Conservation (phyloP, 2,329 filamentous ascomycete genomes). For the Plenodomus biglobosus region DNA sequence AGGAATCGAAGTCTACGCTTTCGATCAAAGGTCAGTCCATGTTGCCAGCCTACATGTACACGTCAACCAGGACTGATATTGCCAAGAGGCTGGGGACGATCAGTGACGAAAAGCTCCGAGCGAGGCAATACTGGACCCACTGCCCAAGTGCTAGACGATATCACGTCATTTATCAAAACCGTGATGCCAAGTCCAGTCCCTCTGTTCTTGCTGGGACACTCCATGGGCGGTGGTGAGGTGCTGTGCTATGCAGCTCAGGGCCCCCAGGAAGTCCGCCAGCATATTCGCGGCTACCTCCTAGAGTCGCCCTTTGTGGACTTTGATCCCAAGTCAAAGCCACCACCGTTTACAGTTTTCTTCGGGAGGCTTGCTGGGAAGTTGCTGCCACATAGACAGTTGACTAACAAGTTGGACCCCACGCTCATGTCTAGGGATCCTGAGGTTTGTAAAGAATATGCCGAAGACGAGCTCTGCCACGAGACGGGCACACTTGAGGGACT, state of each 20-base stretch:
- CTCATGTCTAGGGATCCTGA: constrained; percentile 68
- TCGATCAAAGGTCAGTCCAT: constrained; percentile 68
- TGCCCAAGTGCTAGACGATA: constrained; percentile 70
- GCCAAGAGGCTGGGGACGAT: constrained; percentile 74
- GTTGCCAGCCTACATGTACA: neutral
- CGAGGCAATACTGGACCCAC: constrained; percentile 76
- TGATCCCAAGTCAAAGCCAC: constrained; percentile 65
- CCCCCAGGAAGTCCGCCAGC: constrained; percentile 55
- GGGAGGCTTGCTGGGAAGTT: constrained; percentile 70
- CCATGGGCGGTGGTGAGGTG: constrained; percentile 83
- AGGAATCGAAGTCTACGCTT: constrained; percentile 74
- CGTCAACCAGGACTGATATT: neutral
- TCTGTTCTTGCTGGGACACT: constrained; percentile 85
- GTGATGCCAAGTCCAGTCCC: constrained; percentile 60
- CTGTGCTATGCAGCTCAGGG: constrained; percentile 60
- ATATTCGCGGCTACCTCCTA: constrained; percentile 72
- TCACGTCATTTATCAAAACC: constrained; percentile 70
- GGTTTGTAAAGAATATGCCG: constrained; percentile 61
- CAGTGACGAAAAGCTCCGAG: constrained; percentile 62
- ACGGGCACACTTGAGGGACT: constrained; percentile 84
- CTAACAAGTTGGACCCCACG: constrained; percentile 64
- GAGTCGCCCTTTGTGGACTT: constrained; percentile 81
- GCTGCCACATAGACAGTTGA: constrained; percentile 67
- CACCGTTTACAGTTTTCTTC: constrained; percentile 61
- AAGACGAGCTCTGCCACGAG: constrained; percentile 75